Evolutionary conservation across 345 rosid species (phyloP), one percentile per base, ranked within the genome.

Genomic region (Eucalyptus tenuipes): DNA sequence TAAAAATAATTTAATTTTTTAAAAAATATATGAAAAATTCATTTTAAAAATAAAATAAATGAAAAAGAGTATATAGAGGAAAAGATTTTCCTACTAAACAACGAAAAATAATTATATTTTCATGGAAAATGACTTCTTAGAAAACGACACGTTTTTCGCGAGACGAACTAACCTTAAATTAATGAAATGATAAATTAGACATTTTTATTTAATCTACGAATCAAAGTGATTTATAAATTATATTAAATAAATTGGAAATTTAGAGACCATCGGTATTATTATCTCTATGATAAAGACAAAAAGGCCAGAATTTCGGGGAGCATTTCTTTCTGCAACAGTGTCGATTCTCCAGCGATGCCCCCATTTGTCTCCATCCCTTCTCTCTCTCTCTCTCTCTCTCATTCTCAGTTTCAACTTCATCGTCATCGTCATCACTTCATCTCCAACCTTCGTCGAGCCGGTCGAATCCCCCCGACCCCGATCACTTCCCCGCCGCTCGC

Each of bases 131-230:
- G n/a, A n/a, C n/a, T n/a, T n/a, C n/a, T n/a, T n/a, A n/a, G n/a
- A n/a, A n/a, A n/a, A n/a, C n/a, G n/a, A n/a, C n/a, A n/a, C n/a
- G n/a, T n/a, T n/a, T n/a, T n/a, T n/a, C n/a, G n/a, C n/a, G n/a
- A n/a, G n/a, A n/a, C n/a, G n/a, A n/a, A n/a, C n/a, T n/a, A n/a
- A n/a, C n/a, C 55, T 18, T 52, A 0, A 52, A 52, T 52, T 1
- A 7, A 52, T 18, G 2, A 2, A 52, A 52, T 2, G 1, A 52
- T 52, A 7, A 0, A 55, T 10, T 24, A 8, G 29, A 55, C 13
- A 55, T 55, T 55, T 1, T 55, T 1, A 55, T 55, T 22, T 24
- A 55, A 8, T 55, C 61, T 29, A 24, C 27, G 27, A 22, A 55
- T 24, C 25, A 53, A 53, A 53, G 10, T 4, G 27, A 55, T 0